phyloP scores from a whole-genome alignment of 1,284 basidiomycete species.

The Cryptococcus floricola region DNA sequence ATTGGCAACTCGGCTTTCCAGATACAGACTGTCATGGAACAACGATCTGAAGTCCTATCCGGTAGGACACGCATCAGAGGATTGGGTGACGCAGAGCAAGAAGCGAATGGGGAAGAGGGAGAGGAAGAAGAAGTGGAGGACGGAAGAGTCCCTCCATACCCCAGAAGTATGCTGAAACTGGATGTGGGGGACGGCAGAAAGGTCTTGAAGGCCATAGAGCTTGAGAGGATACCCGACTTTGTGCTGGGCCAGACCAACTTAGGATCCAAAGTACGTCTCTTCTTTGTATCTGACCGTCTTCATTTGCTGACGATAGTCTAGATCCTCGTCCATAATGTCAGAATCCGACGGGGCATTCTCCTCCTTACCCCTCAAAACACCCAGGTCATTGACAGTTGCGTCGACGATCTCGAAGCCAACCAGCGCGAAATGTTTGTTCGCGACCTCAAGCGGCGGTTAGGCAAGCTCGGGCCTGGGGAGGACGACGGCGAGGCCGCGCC shows the following conservation, averaged over 20 bases:
- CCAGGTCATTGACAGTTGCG: slow-evolving; percentile 31
- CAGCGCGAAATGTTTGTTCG: slow-evolving; percentile 35
- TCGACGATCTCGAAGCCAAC: slow-evolving; percentile 35
- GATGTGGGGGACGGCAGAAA: slow-evolving; percentile 42
- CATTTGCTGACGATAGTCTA: slow-evolving; percentile 13
- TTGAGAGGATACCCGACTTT: slow-evolving; percentile 32
- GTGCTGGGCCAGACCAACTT: slow-evolving; percentile 41
- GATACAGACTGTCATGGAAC: slow-evolving; percentile 39
- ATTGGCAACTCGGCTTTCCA: slow-evolving; percentile 43
- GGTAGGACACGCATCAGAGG: slow-evolving; percentile 41
- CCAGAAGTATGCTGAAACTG: slow-evolving; percentile 43
- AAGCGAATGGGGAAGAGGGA: slow-evolving; percentile 5
- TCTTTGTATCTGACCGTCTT: not conserved
- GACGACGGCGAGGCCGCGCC: not conserved
- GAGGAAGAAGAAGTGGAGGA: slow-evolving; percentile 26
- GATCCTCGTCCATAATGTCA: slow-evolving; percentile 38
- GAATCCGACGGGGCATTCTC: slow-evolving; percentile 22
- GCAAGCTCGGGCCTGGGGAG: slow-evolving; percentile 11
- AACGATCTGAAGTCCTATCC: slow-evolving; percentile 41
- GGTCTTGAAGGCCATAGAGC: slow-evolving; percentile 42
- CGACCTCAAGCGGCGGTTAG: slow-evolving; percentile 20
- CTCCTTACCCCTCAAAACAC: slow-evolving; percentile 40
- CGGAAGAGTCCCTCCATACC: slow-evolving; percentile 41
- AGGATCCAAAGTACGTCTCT: slow-evolving; percentile 39
- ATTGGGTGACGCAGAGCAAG: slow-evolving; percentile 31